These are phyloP conservation scores for Arthrobotrys sinensis DNA, from an alignment of 2,329 filamentous ascomycete genomes.

Conservation along the genomic window DNA sequence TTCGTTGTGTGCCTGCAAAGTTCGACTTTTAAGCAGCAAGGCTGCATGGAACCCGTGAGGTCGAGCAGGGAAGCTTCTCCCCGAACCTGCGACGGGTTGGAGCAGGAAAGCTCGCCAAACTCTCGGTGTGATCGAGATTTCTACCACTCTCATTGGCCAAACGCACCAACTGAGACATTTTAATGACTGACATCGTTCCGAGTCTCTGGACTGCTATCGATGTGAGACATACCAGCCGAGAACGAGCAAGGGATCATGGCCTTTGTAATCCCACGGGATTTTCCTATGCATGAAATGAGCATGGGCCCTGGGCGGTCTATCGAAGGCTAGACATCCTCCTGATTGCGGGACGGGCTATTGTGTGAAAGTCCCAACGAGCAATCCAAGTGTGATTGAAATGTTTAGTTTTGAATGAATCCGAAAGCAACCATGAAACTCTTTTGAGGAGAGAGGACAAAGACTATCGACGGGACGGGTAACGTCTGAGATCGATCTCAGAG, in stretches of 20 bases:
- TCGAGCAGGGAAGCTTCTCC: conserved; percentile 49
- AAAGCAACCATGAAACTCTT: conserved; percentile 15
- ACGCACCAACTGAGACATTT: conserved; percentile 42
- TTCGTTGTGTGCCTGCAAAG: conserved; percentile 16
- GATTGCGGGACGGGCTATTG: conserved; percentile 6
- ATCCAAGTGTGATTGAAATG: background rate
- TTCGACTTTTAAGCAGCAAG: conserved; percentile 38
- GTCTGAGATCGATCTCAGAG: conserved; percentile 16
- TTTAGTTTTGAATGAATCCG: conserved; percentile 7
- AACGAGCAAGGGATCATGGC: conserved; percentile 39
- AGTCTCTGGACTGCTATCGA: conserved; percentile 48
- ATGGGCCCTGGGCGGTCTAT: conserved; percentile 14
- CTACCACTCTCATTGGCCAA: conserved; percentile 27
- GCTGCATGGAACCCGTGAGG: conserved; percentile 50
- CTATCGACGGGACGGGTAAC: conserved; percentile 31
- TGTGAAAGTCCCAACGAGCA: conserved; percentile 3
- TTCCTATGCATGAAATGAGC: conserved; percentile 17
- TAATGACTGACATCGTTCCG: conserved; percentile 58
- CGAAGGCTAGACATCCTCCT: conserved; percentile 19
- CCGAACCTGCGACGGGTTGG: conserved; percentile 55
- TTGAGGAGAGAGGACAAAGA: conserved; percentile 13
- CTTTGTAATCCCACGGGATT: conserved; percentile 59
- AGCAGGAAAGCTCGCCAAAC: conserved; percentile 53
- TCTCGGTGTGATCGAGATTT: conserved; percentile 39
- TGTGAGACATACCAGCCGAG: conserved; percentile 59